Evolutionary conservation across 2,329 filamentous ascomycete species (phyloP).

Genomic region (Sphaerostilbella broomeana): DNA sequence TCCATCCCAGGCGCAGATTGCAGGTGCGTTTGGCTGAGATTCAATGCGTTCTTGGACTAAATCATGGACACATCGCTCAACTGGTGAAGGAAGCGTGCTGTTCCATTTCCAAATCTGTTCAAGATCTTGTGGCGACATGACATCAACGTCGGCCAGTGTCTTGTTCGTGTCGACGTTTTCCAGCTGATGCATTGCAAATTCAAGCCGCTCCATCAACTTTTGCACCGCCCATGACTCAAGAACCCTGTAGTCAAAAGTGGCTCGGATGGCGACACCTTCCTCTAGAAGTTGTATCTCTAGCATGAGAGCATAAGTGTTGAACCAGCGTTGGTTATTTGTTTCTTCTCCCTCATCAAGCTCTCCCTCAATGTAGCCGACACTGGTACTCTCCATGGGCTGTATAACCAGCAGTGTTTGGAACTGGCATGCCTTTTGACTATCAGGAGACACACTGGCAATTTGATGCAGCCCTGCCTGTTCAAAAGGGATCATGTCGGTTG

Average conservation of each 20-base stretch:
- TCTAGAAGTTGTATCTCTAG: background rate
- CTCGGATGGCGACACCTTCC: background rate
- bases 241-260: constrained; percentile 3
- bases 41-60: constrained; percentile 32
- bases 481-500: constrained; percentile 14
- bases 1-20: constrained; percentile 4
- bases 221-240: constrained; percentile 7
- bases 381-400: constrained; percentile 15
- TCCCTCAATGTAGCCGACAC: background rate
- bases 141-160: too few relatives aligned
- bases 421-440: constrained; percentile 15
- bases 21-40: background rate
- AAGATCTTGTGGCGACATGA: background rate
- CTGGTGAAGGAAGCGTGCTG: constrained; percentile 2
- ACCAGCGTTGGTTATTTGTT: background rate
- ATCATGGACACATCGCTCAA: constrained; percentile 33
- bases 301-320: background rate
- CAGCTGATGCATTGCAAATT: background rate
- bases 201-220: constrained; percentile 8
- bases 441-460: constrained; percentile 14
- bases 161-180: background rate
- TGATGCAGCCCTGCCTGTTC: constrained; percentile 16
- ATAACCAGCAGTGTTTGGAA: constrained; percentile 26
- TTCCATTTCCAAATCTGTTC: constrained; percentile 24
- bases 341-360: background rate